Conservation (phyloP, 306 rosid species). For the Phaseolus lunatus region DNA sequence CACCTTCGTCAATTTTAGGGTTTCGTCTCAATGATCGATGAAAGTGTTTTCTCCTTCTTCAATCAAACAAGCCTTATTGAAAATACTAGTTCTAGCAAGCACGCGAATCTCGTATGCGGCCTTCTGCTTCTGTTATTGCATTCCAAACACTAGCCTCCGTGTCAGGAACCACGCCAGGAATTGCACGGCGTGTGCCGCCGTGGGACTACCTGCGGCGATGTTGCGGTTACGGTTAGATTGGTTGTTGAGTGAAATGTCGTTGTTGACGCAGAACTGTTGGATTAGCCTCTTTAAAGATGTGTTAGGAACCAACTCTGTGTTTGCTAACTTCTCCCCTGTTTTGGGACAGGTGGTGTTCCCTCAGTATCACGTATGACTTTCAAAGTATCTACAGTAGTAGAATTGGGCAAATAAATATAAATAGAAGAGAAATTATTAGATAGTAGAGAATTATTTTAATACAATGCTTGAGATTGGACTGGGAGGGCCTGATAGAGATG, state of each 20-base stretch:
- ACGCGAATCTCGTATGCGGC: slow-evolving; percentile 83
- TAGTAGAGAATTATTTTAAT: too few species aligned
- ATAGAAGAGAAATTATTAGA: too few species aligned
- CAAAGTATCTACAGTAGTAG: too few species aligned
- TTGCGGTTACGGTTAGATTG: slow-evolving; percentile 42
- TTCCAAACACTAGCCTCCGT: slow-evolving; percentile 65
- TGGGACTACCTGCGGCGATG: slow-evolving; percentile 54
- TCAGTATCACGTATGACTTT: too few species aligned
- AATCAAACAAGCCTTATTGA: slow-evolving; percentile 71
- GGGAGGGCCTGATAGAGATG: too few species aligned
- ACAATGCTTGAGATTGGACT: too few species aligned
- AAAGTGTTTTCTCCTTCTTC: too few species aligned
- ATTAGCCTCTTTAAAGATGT: slow-evolving; percentile 59
- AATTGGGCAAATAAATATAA: too few species aligned
- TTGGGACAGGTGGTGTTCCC: slow-evolving; percentile 80
- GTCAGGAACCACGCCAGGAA: slow-evolving; percentile 63
- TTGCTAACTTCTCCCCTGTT: slow-evolving; percentile 75
- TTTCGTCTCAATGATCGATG: too few species aligned
- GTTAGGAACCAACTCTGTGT: slow-evolving; percentile 71
- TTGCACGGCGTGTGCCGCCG: slow-evolving; percentile 62
- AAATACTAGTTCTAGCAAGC: slow-evolving; percentile 67
- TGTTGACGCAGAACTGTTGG: slow-evolving; percentile 56
- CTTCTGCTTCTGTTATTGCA: slow-evolving; percentile 55
- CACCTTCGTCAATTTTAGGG: too few species aligned
- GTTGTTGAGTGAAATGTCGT: slow-evolving; percentile 45